phyloP scores from a whole-genome alignment of 805 yeast genomes.

The Candida ortonii region DNA sequence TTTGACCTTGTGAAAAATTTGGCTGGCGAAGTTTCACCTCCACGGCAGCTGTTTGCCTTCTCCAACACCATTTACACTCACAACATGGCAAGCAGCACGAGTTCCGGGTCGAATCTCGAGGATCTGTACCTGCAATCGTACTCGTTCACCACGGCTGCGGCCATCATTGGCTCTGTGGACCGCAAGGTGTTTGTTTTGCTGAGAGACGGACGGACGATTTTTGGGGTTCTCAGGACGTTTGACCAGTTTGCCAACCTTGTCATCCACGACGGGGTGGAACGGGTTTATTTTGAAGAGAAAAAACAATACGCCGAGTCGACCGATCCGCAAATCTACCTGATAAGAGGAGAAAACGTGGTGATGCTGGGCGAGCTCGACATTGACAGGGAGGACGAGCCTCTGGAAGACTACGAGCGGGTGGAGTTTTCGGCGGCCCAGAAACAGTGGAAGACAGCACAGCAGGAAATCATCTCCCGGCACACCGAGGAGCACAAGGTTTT shows the following conservation, averaged over 20 bases:
- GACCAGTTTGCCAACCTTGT: slow-evolving; percentile 95
- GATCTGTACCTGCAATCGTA: slow-evolving; percentile 74
- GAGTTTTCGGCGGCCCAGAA: slow-evolving; percentile 59
- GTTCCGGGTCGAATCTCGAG: slow-evolving; percentile 25
- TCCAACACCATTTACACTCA: too few species aligned
- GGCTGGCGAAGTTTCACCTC: too few species aligned
- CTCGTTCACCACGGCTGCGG: slow-evolving; percentile 85
- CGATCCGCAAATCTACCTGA: slow-evolving; percentile 72
- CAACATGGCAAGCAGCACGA: too few species aligned
- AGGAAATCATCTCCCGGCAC: slow-evolving; percentile 15
- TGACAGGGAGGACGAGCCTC: slow-evolving; percentile 73
- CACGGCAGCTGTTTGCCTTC: too few species aligned
- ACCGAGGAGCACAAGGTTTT: slow-evolving; percentile 17
- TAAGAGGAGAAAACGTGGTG: slow-evolving; percentile 95
- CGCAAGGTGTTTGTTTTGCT: slow-evolving; percentile 75
- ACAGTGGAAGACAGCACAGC: slow-evolving; percentile 24
- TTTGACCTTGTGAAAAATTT: too few species aligned
- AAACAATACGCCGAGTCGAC: slow-evolving; percentile 59
- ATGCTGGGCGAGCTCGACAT: slow-evolving; percentile 92
- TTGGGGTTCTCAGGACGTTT: slow-evolving; percentile 90
- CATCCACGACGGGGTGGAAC: slow-evolving; percentile 84
- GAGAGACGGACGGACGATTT: slow-evolving; percentile 84
- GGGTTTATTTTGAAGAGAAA: slow-evolving; percentile 60
- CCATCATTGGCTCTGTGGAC: slow-evolving; percentile 84
- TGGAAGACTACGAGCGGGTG: slow-evolving; percentile 53